A percentile compares a stretch with the other conserved stretches of the same genome.
Evolutionary conservation across 371 early-diverging fungal genomes (phyloP).

Genomic region (Parasitella parasitica): DNA sequence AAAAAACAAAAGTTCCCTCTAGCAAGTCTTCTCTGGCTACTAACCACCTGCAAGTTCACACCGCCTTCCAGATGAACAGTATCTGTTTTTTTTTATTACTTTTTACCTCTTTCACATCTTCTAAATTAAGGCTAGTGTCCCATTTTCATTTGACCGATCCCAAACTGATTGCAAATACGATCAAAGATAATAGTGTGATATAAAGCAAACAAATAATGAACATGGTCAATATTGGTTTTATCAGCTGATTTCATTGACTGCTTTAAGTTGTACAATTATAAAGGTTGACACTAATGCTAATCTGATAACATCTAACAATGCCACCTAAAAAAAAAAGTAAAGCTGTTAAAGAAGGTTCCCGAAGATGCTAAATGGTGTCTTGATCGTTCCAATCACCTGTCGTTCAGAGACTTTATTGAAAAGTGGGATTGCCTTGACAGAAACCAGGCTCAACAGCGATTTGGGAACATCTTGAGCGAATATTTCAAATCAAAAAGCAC

Average conservation of each 20-base stretch:
- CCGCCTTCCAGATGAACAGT: slow-evolving; percentile 15
- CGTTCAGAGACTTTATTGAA: slow-evolving; percentile 23
- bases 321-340: too few species aligned
- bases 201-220: neutral
- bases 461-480: slow-evolving; percentile 14
- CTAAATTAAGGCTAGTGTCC: slow-evolving; percentile 4
- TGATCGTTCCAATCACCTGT: slow-evolving; percentile 9
- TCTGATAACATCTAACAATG: too few species aligned
- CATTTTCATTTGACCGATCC: slow-evolving; percentile 2
- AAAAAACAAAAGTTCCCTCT: slow-evolving; percentile 11
- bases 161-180: slow-evolving; percentile 6
- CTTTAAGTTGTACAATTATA: too few species aligned
- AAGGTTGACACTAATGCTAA: too few species aligned
- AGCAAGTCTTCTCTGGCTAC: slow-evolving; percentile 19
- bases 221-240: slow-evolving; percentile 6
- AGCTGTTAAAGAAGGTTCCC: too few species aligned
- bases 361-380: neutral
- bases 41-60: slow-evolving; percentile 18
- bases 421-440: slow-evolving; percentile 21
- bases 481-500: slow-evolving; percentile 12
- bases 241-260: neutral
- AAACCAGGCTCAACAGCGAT: slow-evolving; percentile 15
- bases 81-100: slow-evolving; percentile 8
- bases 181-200: slow-evolving; percentile 7
- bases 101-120: slow-evolving; percentile 15